Conservation (phyloP, 2,329 filamentous ascomycete genomes). For the Aspergillus fumigatiaffinis region DNA sequence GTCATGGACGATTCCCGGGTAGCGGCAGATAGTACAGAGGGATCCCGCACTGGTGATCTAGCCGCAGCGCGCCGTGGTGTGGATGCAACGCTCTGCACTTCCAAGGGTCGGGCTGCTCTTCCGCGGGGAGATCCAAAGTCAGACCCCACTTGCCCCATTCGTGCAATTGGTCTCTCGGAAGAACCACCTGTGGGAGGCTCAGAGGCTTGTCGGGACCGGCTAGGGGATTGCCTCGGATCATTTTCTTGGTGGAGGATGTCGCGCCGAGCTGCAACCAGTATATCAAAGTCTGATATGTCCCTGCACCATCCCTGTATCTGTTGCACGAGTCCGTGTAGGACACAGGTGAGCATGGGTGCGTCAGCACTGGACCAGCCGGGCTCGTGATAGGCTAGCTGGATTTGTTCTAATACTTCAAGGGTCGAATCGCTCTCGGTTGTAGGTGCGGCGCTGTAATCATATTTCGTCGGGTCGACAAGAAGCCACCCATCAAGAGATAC, state of each 20-base stretch:
- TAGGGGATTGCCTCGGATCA: conserved; percentile 12
- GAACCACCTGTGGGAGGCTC: conserved; percentile 16
- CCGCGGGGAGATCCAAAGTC: conserved; percentile 23
- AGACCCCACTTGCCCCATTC: conserved; percentile 3
- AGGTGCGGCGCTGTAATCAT: conserved; percentile 44
- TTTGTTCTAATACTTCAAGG: conserved; percentile 20
- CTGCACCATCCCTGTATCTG: conserved; percentile 61
- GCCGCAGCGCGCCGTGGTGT: conserved; percentile 15
- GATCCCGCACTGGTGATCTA: conserved; percentile 22
- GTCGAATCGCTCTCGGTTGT: conserved; percentile 25
- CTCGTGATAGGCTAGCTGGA: conserved; percentile 39
- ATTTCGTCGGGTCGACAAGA: conserved; percentile 65
- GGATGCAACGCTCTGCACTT: conserved; percentile 12
- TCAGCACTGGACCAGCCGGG: conserved; percentile 47
- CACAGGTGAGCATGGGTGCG: conserved; percentile 46
- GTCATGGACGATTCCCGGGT: conserved; percentile 24
- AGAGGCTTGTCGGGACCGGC: conserved; percentile 19
- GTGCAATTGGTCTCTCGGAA: conserved; percentile 12
- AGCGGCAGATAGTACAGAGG: conserved; percentile 15
- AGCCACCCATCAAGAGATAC: conserved; percentile 90
- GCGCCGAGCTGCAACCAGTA: conserved; percentile 60
- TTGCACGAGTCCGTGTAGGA: conserved; percentile 58
- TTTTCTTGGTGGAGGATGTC: conserved; percentile 36
- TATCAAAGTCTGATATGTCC: conserved; percentile 67
- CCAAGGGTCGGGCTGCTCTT: conserved; percentile 15